phyloP scores from a whole-genome alignment of 495 filamentous ascomycete species.

The Cryomyces minteri region DNA sequence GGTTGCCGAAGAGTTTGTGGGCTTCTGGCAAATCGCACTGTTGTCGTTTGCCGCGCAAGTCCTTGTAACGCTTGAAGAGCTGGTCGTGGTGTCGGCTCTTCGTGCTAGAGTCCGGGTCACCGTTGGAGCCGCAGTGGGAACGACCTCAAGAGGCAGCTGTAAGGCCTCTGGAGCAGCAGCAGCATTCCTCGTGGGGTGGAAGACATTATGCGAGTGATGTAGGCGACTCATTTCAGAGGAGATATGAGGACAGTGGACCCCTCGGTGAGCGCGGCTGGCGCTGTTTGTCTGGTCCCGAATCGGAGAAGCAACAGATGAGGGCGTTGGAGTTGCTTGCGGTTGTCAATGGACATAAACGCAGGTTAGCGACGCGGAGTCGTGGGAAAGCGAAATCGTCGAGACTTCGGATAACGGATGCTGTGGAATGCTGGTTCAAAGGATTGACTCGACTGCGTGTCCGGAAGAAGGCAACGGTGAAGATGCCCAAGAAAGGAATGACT shows the following conservation, averaged over 20 bases:
- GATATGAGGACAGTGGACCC: too few relatives aligned
- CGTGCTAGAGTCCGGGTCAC: not conserved
- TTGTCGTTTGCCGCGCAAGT: slow-evolving; percentile 9
- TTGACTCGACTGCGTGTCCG: not conserved
- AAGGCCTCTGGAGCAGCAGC: not conserved
- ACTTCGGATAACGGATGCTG: not conserved
- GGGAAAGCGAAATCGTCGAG: not conserved
- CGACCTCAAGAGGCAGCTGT: not conserved
- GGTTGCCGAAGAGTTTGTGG: slow-evolving; percentile 28
- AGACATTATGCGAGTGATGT: not conserved
- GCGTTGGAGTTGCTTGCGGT: not conserved
- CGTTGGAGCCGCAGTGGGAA: not conserved
- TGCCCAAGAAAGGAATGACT: not conserved
- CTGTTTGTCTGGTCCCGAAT: not conserved
- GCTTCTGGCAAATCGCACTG: slow-evolving; percentile 11
- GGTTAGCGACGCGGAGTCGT: not conserved
- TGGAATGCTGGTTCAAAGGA: not conserved
- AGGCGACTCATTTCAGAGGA: not conserved
- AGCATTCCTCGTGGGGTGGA: not conserved
- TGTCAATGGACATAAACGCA: not conserved
- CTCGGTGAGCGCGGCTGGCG: too few relatives aligned
- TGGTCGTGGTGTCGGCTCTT: not conserved
- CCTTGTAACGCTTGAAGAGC: not conserved
- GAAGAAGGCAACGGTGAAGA: not conserved
- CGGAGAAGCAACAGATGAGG: not conserved